A percentile compares a stretch with the other conserved stretches of the same genome.
These are phyloP conservation scores for Penstemon barbatus DNA, from an alignment of 257 asterid genomes.

Conservation along the genomic window DNA sequence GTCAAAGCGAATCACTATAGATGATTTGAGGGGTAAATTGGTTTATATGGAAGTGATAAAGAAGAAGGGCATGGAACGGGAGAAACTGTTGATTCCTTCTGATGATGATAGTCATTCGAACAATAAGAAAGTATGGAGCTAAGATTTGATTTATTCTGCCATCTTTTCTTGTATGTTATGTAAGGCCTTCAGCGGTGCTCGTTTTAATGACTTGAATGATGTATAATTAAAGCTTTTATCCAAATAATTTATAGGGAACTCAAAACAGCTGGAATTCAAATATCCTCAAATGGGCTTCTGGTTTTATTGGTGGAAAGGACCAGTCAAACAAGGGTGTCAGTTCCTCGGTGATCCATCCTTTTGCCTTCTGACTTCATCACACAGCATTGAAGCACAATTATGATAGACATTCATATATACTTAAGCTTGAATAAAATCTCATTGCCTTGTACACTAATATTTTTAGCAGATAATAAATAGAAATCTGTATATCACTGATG, in stretches of 20 bases:
- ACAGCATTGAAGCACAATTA: constrained; percentile 2
- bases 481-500: constrained; percentile 23
- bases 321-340: constrained; percentile 62
- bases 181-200: constrained; percentile 14
- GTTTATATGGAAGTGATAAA: constrained; percentile 86
- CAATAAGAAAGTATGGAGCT: constrained; percentile 43
- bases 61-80: constrained; percentile 90
- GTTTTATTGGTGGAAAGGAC: constrained; percentile 76
- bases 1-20: constrained; percentile 69
- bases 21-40: constrained; percentile 86
- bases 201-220: constrained; percentile 12
- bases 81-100: constrained; percentile 68
- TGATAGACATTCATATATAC: constrained; percentile 1
- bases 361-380: constrained; percentile 20
- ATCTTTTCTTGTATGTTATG: not conserved
- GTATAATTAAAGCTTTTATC: constrained; percentile 14
- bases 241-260: constrained; percentile 48
- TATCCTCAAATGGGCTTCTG: constrained; percentile 96
- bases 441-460: constrained; percentile 1
- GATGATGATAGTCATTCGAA: constrained; percentile 56
- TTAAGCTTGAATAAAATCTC: constrained; percentile 11
- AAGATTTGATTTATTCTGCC: constrained; percentile 1
- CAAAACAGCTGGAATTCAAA: constrained; percentile 83
- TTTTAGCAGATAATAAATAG: constrained; percentile 4
- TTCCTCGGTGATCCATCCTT: constrained; percentile 51